These are phyloP conservation scores for Cladosporium sp. DNA, from an alignment of 2,329 filamentous ascomycete species.

Conservation along the genomic window DNA sequence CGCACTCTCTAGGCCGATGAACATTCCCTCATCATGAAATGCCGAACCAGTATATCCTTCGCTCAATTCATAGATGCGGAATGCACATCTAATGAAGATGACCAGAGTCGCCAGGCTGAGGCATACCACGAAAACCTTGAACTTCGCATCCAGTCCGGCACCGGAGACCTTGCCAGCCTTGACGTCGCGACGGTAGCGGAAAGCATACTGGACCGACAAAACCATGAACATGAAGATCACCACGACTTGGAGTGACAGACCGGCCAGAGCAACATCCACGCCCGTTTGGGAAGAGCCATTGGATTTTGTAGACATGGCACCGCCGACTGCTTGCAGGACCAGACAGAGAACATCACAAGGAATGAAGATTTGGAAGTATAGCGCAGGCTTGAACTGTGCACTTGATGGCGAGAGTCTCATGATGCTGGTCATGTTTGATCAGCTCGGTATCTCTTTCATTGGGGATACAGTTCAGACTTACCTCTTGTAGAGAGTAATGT, in stretches of 20 bases:
- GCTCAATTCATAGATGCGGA: slow-evolving; percentile 61
- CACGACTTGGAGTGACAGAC: slow-evolving; percentile 57
- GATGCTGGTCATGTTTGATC: slow-evolving; percentile 11
- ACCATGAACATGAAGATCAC: slow-evolving; percentile 53
- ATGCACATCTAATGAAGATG: slow-evolving; percentile 61
- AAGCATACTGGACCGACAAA: slow-evolving; percentile 3
- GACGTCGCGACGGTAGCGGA: slow-evolving; percentile 1
- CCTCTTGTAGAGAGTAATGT: slow-evolving; percentile 51
- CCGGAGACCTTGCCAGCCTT: background rate
- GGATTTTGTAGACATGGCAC: slow-evolving; percentile 34
- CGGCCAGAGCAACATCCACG: slow-evolving; percentile 63
- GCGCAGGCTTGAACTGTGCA: slow-evolving; percentile 18
- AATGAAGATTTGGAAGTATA: slow-evolving; percentile 47
- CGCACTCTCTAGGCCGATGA: slow-evolving; percentile 29
- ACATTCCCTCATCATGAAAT: slow-evolving; percentile 17
- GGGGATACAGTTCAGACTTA: slow-evolving; percentile 18
- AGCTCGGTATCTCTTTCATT: background rate
- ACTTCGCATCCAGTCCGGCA: slow-evolving; percentile 29
- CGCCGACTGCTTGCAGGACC: slow-evolving; percentile 57
- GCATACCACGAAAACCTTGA: slow-evolving; percentile 51
- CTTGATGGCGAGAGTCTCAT: slow-evolving; percentile 16
- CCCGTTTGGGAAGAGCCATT: slow-evolving; percentile 36
- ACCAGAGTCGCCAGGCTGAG: slow-evolving; percentile 54
- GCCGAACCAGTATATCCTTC: slow-evolving; percentile 58
- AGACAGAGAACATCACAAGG: slow-evolving; percentile 60